phyloP scores from a whole-genome alignment of 768 basidiomycete genomes.

The Boletus sensibilis region DNA sequence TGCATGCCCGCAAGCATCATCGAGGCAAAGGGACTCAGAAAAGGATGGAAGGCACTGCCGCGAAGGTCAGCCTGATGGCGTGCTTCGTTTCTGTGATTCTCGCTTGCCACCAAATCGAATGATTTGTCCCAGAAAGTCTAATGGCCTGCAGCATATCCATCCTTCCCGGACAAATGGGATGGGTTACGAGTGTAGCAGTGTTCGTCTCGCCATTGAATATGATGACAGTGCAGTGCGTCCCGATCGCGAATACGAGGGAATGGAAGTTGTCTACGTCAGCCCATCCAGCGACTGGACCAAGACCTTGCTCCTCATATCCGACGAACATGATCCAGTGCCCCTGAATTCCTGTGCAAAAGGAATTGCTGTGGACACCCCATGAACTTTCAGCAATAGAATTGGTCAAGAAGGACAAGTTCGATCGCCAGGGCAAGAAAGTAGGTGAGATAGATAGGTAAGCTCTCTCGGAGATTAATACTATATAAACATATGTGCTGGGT shows the following conservation, averaged over 20 bases:
- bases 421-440: neutral
- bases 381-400: neutral
- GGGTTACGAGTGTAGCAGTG: neutral
- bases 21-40: conserved; percentile 65
- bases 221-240: conserved; percentile 9
- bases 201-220: conserved; percentile 1
- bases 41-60: conserved; percentile 38
- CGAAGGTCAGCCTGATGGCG: conserved; percentile 22
- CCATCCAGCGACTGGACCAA: neutral
- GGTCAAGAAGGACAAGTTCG: neutral
- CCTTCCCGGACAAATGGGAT: neutral
- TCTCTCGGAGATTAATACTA: conserved; percentile 10
- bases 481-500: neutral
- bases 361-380: conserved; percentile 4
- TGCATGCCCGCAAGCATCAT: conserved; percentile 89
- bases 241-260: conserved; percentile 3
- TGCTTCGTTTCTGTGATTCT: conserved; percentile 4
- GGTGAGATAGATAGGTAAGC: neutral
- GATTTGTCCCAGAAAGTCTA: neutral
- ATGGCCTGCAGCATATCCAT: neutral
- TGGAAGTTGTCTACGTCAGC: conserved; percentile 17
- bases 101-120: conserved; percentile 4
- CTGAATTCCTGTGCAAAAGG: conserved; percentile 13
- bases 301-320: neutral
- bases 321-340: neutral